phyloP scores from a whole-genome alignment of 495 filamentous ascomycete genomes.

The Trichoderma virens region DNA sequence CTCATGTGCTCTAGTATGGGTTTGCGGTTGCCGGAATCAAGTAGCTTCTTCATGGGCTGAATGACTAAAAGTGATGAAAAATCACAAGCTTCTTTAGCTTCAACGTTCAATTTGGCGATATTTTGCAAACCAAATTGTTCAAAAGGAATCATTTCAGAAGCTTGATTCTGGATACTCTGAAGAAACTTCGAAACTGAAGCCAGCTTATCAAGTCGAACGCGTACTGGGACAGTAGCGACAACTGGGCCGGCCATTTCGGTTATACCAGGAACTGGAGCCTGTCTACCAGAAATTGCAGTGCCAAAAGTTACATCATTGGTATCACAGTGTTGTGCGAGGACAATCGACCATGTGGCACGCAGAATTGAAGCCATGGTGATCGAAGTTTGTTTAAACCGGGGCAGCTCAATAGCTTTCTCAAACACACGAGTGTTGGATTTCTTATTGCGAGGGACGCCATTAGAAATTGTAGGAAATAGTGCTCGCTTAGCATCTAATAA shows the following conservation, averaged over 20 bases:
- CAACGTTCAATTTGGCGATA: slow-evolving; percentile 16
- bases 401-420: not conserved
- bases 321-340: slow-evolving; percentile 29
- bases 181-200: slow-evolving; percentile 15
- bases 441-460: not conserved
- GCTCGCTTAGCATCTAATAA: not conserved
- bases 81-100: slow-evolving; percentile 11
- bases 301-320: slow-evolving; percentile 40
- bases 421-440: not conserved
- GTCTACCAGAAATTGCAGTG: slow-evolving; percentile 40
- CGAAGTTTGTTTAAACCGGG: slow-evolving; percentile 15
- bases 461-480: not conserved
- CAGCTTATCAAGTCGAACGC: slow-evolving; percentile 20
- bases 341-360: slow-evolving; percentile 37
- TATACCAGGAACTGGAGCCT: slow-evolving; percentile 37
- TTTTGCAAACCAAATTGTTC: slow-evolving; percentile 41
- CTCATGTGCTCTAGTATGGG: not conserved
- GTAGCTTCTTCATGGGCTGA: slow-evolving; percentile 1
- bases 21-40: not conserved
- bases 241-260: slow-evolving; percentile 43
- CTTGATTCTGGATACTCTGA: slow-evolving; percentile 25
- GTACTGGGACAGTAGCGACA: slow-evolving; percentile 51
- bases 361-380: slow-evolving; percentile 36
- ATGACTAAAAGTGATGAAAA: slow-evolving; percentile 1
- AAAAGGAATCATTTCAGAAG: slow-evolving; percentile 29